These are phyloP conservation scores for Blastomyces silverae DNA, from an alignment of 2,329 filamentous ascomycete genomes.

Conservation along the genomic window DNA sequence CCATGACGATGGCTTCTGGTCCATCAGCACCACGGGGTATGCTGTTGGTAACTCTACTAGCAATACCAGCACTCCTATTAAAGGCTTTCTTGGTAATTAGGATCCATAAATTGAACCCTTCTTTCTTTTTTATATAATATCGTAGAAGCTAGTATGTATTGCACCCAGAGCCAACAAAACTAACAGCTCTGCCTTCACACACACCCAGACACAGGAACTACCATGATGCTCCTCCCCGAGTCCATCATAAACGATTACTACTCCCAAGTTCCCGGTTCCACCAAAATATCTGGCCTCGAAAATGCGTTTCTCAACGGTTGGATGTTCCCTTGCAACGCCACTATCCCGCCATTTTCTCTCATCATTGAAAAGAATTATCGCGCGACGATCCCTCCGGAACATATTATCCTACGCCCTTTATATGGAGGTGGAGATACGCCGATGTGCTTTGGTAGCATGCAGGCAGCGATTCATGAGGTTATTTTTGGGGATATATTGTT, in stretches of 20 bases:
- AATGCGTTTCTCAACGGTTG: conserved; percentile 40
- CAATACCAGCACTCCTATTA: conserved; percentile 18
- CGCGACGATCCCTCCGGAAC: conserved; percentile 50
- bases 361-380: conserved; percentile 45
- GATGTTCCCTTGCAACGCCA: conserved; percentile 51
- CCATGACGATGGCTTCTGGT: conserved; percentile 62
- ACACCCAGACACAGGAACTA: conserved; percentile 59
- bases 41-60: conserved; percentile 41
- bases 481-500: conserved; percentile 56
- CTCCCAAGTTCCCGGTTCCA: conserved; percentile 47
- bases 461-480: conserved; percentile 49
- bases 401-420: conserved; percentile 48
- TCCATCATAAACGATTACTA: conserved; percentile 55
- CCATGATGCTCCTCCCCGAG: conserved; percentile 55
- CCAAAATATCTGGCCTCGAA: conserved; percentile 27
- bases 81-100: conserved; percentile 21
- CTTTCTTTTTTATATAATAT: neutral
- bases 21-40: conserved; percentile 54
- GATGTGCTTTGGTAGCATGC: conserved; percentile 55
- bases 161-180: neutral
- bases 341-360: conserved; percentile 51
- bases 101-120: neutral
- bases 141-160: neutral
- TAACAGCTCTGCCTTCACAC: neutral
- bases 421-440: conserved; percentile 24